Conservation (phyloP, 768 basidiomycete genomes). For the Termitomyces sp. region DNA sequence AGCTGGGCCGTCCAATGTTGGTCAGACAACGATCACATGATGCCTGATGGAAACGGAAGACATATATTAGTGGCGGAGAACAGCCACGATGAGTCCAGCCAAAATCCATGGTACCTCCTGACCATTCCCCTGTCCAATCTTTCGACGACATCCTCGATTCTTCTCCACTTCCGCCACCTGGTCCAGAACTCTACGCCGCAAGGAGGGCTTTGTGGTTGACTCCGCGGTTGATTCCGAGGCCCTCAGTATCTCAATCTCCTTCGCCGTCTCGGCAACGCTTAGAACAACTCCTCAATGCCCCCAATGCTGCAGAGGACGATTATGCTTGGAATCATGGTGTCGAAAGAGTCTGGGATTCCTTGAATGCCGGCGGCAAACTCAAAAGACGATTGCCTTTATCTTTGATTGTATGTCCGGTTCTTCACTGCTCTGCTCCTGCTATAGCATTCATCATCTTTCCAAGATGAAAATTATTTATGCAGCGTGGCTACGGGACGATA, state of each 20-base stretch:
- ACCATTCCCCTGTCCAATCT: neutral
- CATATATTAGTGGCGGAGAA: neutral
- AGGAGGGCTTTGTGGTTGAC: constrained; percentile 63
- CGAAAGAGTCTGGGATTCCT: constrained; percentile 60
- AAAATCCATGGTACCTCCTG: constrained; percentile 5
- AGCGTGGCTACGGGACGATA: constrained; percentile 73
- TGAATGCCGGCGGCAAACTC: constrained; percentile 55
- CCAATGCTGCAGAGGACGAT: constrained; percentile 46
- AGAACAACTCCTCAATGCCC: constrained; percentile 44
- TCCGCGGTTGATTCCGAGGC: constrained; percentile 14
- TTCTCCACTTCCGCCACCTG: constrained; percentile 52
- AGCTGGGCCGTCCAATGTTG: neutral
- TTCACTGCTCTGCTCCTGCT: constrained; percentile 3
- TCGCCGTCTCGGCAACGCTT: constrained; percentile 44
- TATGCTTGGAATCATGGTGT: constrained; percentile 55
- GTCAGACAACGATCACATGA: constrained; percentile 15
- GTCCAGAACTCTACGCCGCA: constrained; percentile 59
- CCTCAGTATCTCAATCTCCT: constrained; percentile 12
- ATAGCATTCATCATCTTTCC: constrained; percentile 12
- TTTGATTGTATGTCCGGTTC: constrained; percentile 58
- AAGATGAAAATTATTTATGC: constrained; percentile 74
- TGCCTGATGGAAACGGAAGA: constrained; percentile 5
- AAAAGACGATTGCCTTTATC: constrained; percentile 60
- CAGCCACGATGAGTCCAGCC: constrained; percentile 2
- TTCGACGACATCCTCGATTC: constrained; percentile 39